Conservation (phyloP, 2,329 filamentous ascomycete genomes). For the Diaporthe vexans region DNA sequence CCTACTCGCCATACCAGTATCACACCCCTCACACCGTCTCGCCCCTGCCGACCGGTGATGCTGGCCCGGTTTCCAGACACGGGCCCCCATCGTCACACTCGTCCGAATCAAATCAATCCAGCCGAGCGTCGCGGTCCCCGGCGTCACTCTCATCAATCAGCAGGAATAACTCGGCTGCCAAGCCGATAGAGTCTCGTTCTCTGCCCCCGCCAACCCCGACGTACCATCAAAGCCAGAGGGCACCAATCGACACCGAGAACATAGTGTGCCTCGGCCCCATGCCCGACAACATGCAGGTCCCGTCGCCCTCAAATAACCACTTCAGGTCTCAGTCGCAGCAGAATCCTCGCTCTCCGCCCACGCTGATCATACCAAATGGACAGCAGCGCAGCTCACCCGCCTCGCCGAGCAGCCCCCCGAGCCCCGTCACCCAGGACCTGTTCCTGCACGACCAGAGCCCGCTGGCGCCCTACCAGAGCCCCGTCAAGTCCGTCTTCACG, state of each 20-base stretch:
- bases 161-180: conserved; percentile 47
- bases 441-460: conserved; percentile 43
- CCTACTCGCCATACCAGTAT: conserved; percentile 37
- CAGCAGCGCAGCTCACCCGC: conserved; percentile 5
- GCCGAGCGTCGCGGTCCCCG: conserved; percentile 43
- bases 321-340: conserved; percentile 24
- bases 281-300: conserved; percentile 62
- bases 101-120: conserved; percentile 43
- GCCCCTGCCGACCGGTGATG: conserved; percentile 12
- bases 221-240: conserved; percentile 55
- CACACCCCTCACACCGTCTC: conserved; percentile 33
- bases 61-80: neutral
- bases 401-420: conserved; percentile 44
- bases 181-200: conserved; percentile 28
- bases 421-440: conserved; percentile 46
- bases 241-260: conserved; percentile 65
- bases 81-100: conserved; percentile 34
- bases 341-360: conserved; percentile 24
- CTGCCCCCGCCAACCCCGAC: conserved; percentile 49
- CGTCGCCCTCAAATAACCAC: conserved; percentile 47
- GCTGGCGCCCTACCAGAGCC: conserved; percentile 31
- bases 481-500: conserved; percentile 35
- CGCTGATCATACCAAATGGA: neutral
- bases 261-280: conserved; percentile 69
- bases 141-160: conserved; percentile 44